Evolutionary conservation across 805 yeast species (phyloP), one percentile per base, ranked within the genome.

Genomic region (Teunomyces barrocoloradensis): DNA sequence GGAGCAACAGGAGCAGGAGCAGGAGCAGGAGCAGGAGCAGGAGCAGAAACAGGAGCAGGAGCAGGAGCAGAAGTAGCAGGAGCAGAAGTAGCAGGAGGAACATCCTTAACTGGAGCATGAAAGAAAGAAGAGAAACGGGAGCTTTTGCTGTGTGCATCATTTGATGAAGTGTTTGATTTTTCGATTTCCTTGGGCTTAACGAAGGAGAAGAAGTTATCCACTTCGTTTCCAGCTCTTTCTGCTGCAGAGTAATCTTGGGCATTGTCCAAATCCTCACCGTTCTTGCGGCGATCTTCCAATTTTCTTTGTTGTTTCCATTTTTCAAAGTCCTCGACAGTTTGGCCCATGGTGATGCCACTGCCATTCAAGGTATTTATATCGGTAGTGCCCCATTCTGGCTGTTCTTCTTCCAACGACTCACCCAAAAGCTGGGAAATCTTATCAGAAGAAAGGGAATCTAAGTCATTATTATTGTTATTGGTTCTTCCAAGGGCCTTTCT

Each of bases 251-350:
- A 17, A 3, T 20, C 13, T 5, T n/a, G 25, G 9, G n/a, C 5
- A 7, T 13, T 23, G 15, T 25, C 37, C 10, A 21, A 5, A 12
- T 32, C 47, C 6, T 48, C 46, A 4, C 80, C 81, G 42, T 74
- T 71, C 53, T 73, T 68, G 50, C 66, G 71, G 30, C 71, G 71
- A 34, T 80, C 80, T 56, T 79, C 79, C 42, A 71, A 61, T 50
- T 71, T 72, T 84, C 79, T 77, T 50, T 69, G 71, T 42, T 74
- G 61, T 59, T 79, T 79, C 85, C 85, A 81, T 50, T 68, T 72
- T 57, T 81, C 86, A 54, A 80, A 81, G 51, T 81, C 85, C 45
- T 77, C 76, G 3, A 78, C 77, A 0, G 84, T 74, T 45, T 72
- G 77, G 17, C 84, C 84, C 65, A 63, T 74, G 57, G 57, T 57